Base-by-base conservation (phyloP, 1,139 yeast genomes). In the Candida tropicalis region DNA sequence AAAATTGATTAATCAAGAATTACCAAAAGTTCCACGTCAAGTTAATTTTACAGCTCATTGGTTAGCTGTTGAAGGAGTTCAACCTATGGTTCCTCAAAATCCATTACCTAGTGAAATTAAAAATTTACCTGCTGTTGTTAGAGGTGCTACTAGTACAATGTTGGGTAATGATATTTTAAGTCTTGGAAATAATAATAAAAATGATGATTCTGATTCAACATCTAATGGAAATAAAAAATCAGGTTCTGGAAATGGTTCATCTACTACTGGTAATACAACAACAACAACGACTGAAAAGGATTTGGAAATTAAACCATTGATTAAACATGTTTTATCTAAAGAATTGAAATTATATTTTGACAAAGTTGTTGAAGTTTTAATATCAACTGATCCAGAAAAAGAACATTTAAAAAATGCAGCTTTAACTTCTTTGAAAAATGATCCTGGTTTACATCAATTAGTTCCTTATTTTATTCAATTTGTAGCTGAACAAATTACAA, bases 1-100 rank as follows among this genome's bases (percentile, higher is more conserved):
- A 61, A 89, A 89, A 59, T 74, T 95, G 50, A 87, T 95, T 55
- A 91, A 93, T 61, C 95, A 87, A 61, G 97, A 97, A 32, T 72
- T 95, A 49, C 99, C 99, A 5, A 88, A 87, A 57, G 96, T 95
- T 2, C 99, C 99, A 3, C 77, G 98, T 47, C 84, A 87, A 47
- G 84, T 96, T 1, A 84, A 96, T 0, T 91, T 87, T 61, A 89
- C 98, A 0, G 97, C 98, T 2, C 99, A 95, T 63, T 95, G 99
- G 99, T 75, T 95, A 33, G 98, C 99, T 0, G 88, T 95, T 46
- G 99, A 95, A 66, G 99, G 99, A 42, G 97, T 95, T 3, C 99
- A 95, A 60, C 99, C 99, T 1, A 86, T 95, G 41, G 93, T 95
- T 45, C 96, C 97, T 1, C 99, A 95, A 65, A 95, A 95, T 66